These are phyloP conservation scores for Fusarium sp. DNA, from an alignment of 2,329 filamentous ascomycete species.

Conservation along the genomic window DNA sequence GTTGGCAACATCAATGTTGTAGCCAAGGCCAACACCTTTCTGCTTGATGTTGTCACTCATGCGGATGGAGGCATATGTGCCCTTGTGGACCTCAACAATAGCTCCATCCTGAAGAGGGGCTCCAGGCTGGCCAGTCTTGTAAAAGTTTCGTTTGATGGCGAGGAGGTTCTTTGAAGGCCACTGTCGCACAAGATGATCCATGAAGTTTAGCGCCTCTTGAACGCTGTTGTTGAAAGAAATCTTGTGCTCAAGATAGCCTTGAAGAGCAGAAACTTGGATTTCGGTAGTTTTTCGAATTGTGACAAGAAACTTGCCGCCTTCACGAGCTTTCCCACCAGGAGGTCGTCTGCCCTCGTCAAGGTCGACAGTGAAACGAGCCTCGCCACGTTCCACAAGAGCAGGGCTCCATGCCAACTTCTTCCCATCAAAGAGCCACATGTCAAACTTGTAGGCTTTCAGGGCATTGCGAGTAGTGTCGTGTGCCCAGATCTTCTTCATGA, in stretches of 20 bases:
- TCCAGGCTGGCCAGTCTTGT: constrained; percentile 62
- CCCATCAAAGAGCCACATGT: constrained; percentile 79
- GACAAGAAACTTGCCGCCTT: constrained; percentile 65
- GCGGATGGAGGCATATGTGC: constrained; percentile 86
- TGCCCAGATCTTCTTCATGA: constrained; percentile 82
- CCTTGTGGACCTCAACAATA: constrained; percentile 83
- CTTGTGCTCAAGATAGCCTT: constrained; percentile 70
- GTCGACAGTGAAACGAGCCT: constrained; percentile 70
- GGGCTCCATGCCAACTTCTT: constrained; percentile 83
- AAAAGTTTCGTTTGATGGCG: constrained; percentile 85
- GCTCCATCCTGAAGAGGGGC: constrained; percentile 63
- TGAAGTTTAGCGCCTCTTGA: constrained; percentile 85
- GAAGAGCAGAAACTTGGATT: constrained; percentile 73
- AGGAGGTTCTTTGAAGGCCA: constrained; percentile 74
- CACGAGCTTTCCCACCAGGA: constrained; percentile 44
- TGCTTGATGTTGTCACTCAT: constrained; percentile 66
- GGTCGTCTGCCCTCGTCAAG: constrained; percentile 72
- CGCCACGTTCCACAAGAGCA: constrained; percentile 53
- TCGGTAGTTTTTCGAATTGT: constrained; percentile 71
- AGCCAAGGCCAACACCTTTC: constrained; percentile 69
- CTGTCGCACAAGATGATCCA: constrained; percentile 89
- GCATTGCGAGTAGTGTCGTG: constrained; percentile 66
- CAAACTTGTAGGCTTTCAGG: constrained; percentile 58
- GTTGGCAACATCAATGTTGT: constrained; percentile 94
- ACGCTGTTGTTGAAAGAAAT: constrained; percentile 71